A percentile compares a stretch with the other conserved stretches of the same genome.
phyloP scores from a whole-genome alignment of 2,329 filamentous ascomycete species.

The Fragosphaeria purpurea region DNA sequence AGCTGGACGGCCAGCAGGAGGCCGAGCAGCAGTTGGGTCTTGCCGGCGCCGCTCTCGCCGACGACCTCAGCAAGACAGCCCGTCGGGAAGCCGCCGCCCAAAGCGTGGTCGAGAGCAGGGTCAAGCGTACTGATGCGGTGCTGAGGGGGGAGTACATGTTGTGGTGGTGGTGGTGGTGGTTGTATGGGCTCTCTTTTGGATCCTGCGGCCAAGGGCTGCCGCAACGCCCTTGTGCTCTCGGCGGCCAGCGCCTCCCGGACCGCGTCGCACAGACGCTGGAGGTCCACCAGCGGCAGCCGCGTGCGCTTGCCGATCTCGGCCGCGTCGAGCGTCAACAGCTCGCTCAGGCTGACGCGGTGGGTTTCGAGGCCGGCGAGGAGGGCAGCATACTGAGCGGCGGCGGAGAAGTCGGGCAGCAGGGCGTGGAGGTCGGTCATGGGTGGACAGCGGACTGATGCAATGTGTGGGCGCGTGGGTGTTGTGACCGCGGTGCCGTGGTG shows the following conservation, averaged over 20 bases:
- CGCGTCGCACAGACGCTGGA: constrained; percentile 54
- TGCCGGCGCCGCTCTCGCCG: constrained; percentile 87
- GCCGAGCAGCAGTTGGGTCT: constrained; percentile 85
- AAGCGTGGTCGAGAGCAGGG: constrained; percentile 50
- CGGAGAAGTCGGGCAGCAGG: constrained; percentile 71
- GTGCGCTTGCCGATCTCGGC: constrained; percentile 79
- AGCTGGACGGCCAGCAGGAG: constrained; percentile 80
- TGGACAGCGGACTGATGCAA: neutral
- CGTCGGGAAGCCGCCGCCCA: constrained; percentile 76
- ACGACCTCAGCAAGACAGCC: constrained; percentile 82
- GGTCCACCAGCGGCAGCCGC: constrained; percentile 67
- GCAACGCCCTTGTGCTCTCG: constrained; percentile 56
- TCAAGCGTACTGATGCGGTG: constrained; percentile 74
- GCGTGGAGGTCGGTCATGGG: constrained; percentile 76
- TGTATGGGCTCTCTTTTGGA: neutral
- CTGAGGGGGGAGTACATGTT: constrained; percentile 23
- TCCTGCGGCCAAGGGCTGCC: constrained; percentile 4
- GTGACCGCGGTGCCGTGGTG: too few relatives aligned
- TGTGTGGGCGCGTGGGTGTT: too few relatives aligned
- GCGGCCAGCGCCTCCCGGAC: constrained; percentile 23
- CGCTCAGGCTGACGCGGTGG: constrained; percentile 65
- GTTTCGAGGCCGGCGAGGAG: constrained; percentile 73
- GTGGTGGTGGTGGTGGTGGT: too few relatives aligned
- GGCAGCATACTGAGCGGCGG: constrained; percentile 53
- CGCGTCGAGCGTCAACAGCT: constrained; percentile 76